Base-by-base conservation (phyloP, 257 asterid species). In the Solanum lignicaule region DNA sequence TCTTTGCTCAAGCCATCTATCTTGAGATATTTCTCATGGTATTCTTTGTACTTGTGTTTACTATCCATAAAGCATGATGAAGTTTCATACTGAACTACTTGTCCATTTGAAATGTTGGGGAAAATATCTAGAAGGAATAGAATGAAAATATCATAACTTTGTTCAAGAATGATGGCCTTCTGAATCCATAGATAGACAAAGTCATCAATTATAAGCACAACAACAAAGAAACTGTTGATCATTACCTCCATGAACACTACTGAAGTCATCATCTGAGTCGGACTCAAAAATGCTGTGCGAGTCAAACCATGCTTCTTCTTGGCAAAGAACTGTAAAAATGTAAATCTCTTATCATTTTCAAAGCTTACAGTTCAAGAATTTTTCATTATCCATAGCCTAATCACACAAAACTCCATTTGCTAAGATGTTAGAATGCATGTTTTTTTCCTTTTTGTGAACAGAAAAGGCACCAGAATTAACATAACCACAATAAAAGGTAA, bases 221-320 rank as follows among this genome's bases (percentile, higher is more conserved):
- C 41, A 29, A 16, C 29, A 18, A 82, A 48, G 31, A 48, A 82
- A 48, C 15, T 82, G 66, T 14, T 21, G 20, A 36, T 48, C n/a
- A 72, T 93, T 94, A 97, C 99, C 99, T 92, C 98, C 99, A 89
- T 91, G 95, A 71, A 96, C 98, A 86, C 99, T 97, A 87, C 94
- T 90, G 87, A 90, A 94, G 58, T 97, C 99, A 35, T 97, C 99
- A 86, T 97, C 99, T 16, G 99, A 94, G 82, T 97, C 99, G 5
- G 98, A 96, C 32, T 96, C 99, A 83, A 96, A 91, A 87, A 95
- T 90, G 92, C 99, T 97, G 90, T 91, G 85, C 36, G 99, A 92
- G 90, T 97, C 99, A 35, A 95, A 97, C 98, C 98, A 97, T 52
- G 98, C 92, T 52, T 97, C 99, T 86, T 96, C 99, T 74, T 93